A percentile compares a stretch with the other conserved stretches of the same genome.
Evolutionary conservation across 768 basidiomycete species (phyloP).

Genomic region (Tephrocybe sp.): DNA sequence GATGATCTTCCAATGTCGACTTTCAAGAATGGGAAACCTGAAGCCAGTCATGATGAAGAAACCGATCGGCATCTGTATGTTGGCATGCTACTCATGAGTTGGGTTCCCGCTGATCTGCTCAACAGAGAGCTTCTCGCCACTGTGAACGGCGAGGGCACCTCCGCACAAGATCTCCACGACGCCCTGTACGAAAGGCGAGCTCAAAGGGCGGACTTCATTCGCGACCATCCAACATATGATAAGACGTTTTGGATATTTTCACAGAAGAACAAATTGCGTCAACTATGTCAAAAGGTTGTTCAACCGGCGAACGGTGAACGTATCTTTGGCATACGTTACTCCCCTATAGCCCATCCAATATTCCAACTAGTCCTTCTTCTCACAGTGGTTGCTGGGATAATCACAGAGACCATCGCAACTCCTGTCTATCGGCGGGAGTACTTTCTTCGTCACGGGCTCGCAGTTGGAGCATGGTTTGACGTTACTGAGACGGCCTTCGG

Average conservation of each 20-base stretch:
- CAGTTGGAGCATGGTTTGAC: conserved; percentile 86
- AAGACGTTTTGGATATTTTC: conserved; percentile 88
- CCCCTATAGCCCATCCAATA: conserved; percentile 61
- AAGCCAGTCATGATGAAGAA: conserved; percentile 47
- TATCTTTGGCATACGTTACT: conserved; percentile 76
- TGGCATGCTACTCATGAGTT: not conserved
- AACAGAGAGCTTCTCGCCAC: conserved; percentile 68
- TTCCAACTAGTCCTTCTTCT: conserved; percentile 76
- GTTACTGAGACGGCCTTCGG: conserved; percentile 76
- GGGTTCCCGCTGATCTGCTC: too few species aligned
- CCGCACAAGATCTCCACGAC: conserved; percentile 58
- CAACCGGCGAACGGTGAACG: conserved; percentile 83
- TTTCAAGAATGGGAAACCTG: conserved; percentile 42
- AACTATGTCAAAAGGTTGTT: conserved; percentile 79
- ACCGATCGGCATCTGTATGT: conserved; percentile 75
- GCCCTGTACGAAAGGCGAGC: conserved; percentile 68
- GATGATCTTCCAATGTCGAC: conserved; percentile 63
- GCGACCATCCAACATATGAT: conserved; percentile 86
- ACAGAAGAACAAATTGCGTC: conserved; percentile 73
- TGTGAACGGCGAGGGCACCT: conserved; percentile 51
- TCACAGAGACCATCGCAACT: conserved; percentile 81
- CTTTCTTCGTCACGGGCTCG: conserved; percentile 55
- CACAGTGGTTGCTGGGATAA: conserved; percentile 78
- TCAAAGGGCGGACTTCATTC: conserved; percentile 84
- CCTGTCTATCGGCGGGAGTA: conserved; percentile 80